phyloP scores from a whole-genome alignment of 768 basidiomycete genomes.

The Leccinum uliginosum region DNA sequence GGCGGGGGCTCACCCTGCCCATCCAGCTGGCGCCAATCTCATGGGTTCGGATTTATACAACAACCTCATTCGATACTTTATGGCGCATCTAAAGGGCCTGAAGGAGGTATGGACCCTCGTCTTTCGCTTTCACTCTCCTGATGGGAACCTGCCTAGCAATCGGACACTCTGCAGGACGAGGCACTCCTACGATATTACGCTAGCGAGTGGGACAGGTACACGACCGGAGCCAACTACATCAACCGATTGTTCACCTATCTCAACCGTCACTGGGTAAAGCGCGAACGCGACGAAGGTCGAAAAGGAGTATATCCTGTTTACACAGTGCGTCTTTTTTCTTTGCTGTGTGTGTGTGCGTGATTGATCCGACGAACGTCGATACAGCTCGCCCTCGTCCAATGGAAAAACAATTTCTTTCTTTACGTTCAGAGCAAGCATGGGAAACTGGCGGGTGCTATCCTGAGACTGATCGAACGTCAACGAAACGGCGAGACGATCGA shows the following conservation, averaged over 20 bases:
- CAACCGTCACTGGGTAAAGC: conserved; percentile 98
- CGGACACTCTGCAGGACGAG: conserved; percentile 80
- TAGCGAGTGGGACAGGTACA: conserved; percentile 92
- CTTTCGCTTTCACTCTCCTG: conserved; percentile 15
- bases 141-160: conserved; percentile 44
- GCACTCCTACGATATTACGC: conserved; percentile 89
- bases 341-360: not conserved
- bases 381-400: conserved; percentile 91
- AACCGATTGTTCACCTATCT: conserved; percentile 97
- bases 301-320: conserved; percentile 95
- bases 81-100: conserved; percentile 67
- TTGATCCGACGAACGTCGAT: not conserved
- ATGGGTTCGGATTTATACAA: conserved; percentile 98
- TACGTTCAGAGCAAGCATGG: conserved; percentile 78
- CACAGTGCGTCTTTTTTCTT: conserved; percentile 57
- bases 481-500: conserved; percentile 93
- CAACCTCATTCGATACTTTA: conserved; percentile 89
- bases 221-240: conserved; percentile 94
- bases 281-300: conserved; percentile 95
- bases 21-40: conserved; percentile 80
- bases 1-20: conserved; percentile 13
- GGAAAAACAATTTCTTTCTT: conserved; percentile 88
- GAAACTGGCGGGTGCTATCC: conserved; percentile 82
- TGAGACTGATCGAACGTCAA: conserved; percentile 88
- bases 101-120: conserved; percentile 48